These are phyloP conservation scores for Bolboschoenus planiculmis DNA, from an alignment of 176 grass and related monocot genomes.

Conservation along the genomic window DNA sequence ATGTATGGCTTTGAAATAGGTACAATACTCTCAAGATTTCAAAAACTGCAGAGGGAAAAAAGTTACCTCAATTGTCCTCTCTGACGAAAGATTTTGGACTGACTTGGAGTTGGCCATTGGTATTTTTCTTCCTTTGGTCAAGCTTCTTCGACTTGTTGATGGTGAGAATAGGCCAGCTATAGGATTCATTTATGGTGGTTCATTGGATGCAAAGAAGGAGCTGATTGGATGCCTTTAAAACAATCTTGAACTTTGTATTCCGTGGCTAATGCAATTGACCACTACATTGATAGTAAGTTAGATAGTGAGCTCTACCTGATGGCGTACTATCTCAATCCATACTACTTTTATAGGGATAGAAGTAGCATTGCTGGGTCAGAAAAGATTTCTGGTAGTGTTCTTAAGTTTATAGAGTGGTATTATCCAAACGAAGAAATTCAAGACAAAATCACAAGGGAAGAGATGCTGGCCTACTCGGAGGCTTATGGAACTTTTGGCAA, in stretches of 20 bases:
- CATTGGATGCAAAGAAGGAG: not conserved
- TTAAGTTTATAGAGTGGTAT: not conserved
- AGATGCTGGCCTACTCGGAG: not conserved
- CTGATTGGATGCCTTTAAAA: not conserved
- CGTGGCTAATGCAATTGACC: conserved; percentile 8
- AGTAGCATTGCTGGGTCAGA: not conserved
- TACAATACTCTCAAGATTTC: not conserved
- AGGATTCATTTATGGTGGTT: conserved; percentile 14
- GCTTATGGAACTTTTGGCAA: not conserved
- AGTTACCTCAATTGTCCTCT: not conserved
- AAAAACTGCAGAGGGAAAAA: not conserved
- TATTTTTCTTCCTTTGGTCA: not conserved
- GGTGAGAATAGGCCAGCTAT: conserved; percentile 3
- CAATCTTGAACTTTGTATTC: not conserved
- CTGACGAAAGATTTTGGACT: not conserved
- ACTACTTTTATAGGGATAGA: conserved; percentile 4
- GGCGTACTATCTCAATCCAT: conserved; percentile 7
- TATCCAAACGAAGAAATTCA: not conserved
- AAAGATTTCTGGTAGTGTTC: conserved; percentile 9
- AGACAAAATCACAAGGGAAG: not conserved
- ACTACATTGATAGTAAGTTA: not conserved
- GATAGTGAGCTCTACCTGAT: conserved; percentile 14
- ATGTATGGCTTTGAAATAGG: not conserved
- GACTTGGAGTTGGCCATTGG: not conserved
- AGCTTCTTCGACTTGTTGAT: conserved; percentile 16